Conservation (phyloP, 495 filamentous ascomycete species). For the Cercophora sp. region DNA sequence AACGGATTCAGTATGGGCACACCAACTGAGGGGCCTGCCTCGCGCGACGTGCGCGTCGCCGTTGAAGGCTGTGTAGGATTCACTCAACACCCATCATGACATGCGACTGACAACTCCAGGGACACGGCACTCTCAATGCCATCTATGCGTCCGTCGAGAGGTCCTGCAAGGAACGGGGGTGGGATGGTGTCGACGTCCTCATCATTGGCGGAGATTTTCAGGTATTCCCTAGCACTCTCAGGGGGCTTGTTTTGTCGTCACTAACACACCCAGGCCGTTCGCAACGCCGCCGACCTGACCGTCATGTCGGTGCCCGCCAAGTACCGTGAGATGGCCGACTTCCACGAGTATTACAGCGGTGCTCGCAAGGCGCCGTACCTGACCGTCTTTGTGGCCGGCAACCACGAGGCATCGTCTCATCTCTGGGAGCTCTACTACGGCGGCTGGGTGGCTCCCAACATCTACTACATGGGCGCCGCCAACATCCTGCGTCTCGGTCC, state of each 20-base stretch:
- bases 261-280: slow-evolving; percentile 59
- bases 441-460: slow-evolving; percentile 94
- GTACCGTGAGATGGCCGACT: slow-evolving; percentile 81
- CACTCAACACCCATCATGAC: slow-evolving; percentile 9
- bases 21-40: too few species aligned
- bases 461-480: slow-evolving; percentile 92
- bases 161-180: slow-evolving; percentile 60
- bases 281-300: slow-evolving; percentile 81
- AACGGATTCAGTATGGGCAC: too few species aligned
- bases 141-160: slow-evolving; percentile 75
- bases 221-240: slow-evolving; percentile 37
- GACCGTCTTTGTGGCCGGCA: slow-evolving; percentile 89
- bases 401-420: slow-evolving; percentile 88
- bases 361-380: slow-evolving; percentile 71
- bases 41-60: slow-evolving; percentile 47
- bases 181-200: slow-evolving; percentile 73
- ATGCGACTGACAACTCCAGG: slow-evolving; percentile 47
- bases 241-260: background rate
- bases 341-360: slow-evolving; percentile 89
- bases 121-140: slow-evolving; percentile 82
- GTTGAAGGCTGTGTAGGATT: slow-evolving; percentile 76
- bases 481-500: slow-evolving; percentile 79
- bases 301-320: slow-evolving; percentile 83
- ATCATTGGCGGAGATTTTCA: slow-evolving; percentile 93
- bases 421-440: slow-evolving; percentile 91